Evolutionary conservation across 495 filamentous ascomycete species (phyloP).

Genomic region (Bombardia bombarda): DNA sequence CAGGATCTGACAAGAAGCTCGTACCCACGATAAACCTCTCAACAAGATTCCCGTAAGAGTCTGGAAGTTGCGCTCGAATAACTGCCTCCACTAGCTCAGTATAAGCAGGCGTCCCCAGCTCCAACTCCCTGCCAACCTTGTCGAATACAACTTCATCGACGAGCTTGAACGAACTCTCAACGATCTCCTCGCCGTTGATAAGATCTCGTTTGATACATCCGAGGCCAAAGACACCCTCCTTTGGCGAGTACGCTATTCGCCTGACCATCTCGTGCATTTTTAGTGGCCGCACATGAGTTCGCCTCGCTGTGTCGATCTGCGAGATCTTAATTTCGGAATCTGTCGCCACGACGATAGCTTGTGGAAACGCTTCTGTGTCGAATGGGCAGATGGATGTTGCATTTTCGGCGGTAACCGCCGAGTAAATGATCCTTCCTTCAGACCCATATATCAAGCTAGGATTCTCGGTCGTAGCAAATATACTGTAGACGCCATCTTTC

Average conservation of each 20-base stretch:
- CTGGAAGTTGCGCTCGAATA: constrained; percentile 65
- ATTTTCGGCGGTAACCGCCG: constrained; percentile 87
- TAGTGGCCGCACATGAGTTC: constrained; percentile 77
- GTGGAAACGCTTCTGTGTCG: constrained; percentile 71
- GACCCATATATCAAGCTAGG: constrained; percentile 86
- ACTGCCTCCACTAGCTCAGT: constrained; percentile 81
- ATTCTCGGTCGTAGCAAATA: constrained; percentile 91
- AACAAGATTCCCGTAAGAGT: constrained; percentile 50
- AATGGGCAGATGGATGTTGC: constrained; percentile 75
- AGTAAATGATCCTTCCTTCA: constrained; percentile 84
- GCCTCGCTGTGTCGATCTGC: constrained; percentile 72
- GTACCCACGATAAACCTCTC: constrained; percentile 91
- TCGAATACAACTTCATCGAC: constrained; percentile 47
- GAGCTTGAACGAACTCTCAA: constrained; percentile 41
- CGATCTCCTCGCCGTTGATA: constrained; percentile 35
- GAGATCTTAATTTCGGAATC: constrained; percentile 70
- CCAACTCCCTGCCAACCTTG: constrained; percentile 32
- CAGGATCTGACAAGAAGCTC: constrained; percentile 58
- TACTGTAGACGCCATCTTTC: constrained; percentile 53
- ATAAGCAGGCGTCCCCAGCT: constrained; percentile 41
- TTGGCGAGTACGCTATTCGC: constrained; percentile 75
- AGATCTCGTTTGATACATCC: constrained; percentile 67
- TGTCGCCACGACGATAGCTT: constrained; percentile 73
- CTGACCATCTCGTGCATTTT: constrained; percentile 75
- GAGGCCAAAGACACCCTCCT: constrained; percentile 74